Conservation (phyloP, 225 moss, liverwort and hornwort genomes). For the Ulota crispa region DNA sequence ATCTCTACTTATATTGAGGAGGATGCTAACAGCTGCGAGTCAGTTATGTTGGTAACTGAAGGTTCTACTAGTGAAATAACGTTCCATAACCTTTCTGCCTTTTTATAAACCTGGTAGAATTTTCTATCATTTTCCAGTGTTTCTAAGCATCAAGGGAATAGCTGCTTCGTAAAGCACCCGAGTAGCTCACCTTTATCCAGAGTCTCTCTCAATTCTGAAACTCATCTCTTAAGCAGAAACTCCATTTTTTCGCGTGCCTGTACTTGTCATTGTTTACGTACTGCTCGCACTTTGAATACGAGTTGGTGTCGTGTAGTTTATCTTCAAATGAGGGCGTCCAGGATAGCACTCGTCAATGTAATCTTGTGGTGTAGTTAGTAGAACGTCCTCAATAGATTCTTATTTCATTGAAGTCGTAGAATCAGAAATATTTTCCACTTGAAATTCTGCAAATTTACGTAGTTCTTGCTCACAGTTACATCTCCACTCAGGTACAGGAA, state of each 20-base stretch:
- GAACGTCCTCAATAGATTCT: not conserved
- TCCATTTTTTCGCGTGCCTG: not conserved
- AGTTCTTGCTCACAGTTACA: not conserved
- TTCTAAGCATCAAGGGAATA: not conserved
- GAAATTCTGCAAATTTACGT: not conserved
- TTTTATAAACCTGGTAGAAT: not conserved
- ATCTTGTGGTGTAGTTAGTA: not conserved
- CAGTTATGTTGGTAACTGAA: slow-evolving; percentile 33
- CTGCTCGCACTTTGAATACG: not conserved
- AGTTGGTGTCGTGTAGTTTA: not conserved
- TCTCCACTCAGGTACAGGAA: no score
- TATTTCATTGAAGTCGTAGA: not conserved
- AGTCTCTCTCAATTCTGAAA: not conserved
- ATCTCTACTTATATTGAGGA: slow-evolving; percentile 21
- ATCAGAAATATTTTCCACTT: not conserved
- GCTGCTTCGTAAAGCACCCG: not conserved
- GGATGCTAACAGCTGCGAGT: slow-evolving; percentile 32
- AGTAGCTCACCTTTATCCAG: not conserved
- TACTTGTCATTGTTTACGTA: not conserved
- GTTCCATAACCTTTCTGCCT: slow-evolving; percentile 17
- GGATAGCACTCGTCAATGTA: not conserved
- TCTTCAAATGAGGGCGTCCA: not conserved
- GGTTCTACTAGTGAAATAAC: slow-evolving; percentile 6
- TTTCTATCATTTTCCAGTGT: not conserved
- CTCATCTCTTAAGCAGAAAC: not conserved